Base-by-base conservation (phyloP, 805 yeast genomes). In the Blastobotrys terrestris region DNA sequence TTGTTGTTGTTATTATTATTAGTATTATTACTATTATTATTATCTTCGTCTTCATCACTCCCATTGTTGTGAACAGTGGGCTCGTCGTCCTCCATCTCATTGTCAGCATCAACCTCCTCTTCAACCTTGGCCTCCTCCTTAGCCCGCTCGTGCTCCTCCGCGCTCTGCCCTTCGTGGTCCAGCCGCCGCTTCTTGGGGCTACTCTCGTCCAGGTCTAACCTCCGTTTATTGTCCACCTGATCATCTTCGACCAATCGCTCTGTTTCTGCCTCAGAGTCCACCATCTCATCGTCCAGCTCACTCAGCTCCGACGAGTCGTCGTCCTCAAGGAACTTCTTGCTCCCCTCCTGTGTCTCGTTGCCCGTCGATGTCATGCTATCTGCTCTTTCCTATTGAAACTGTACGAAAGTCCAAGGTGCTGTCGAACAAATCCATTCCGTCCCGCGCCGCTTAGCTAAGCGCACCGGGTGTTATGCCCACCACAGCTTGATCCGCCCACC, bases 221-320 rank as follows among this genome's bases (percentile, higher is more conserved):
- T 20, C 3, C 31, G 18, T 19, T 31, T 22, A 18, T 44, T 42
- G 50, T 21, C 39, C 49, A 46, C 40, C 54, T 52, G 67, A 15
- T 75, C 22, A 75, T 70, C 55, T 77, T 67, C 61, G 44, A 81
- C 92, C 87, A 89, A 81, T 60, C 80, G 84, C 64, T 90, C 97
- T 0, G 97, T 90, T 65, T 90, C 97, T 15, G 94, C 96, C 68
- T 90, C 97, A 14, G 94, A 84, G 59, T 82, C 77, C 19, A 46
- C 56, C 14, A 55, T 42, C 41, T 57, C 59, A n/a, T 54, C 48
- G 13, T 53, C 55, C 41, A 53, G 48, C 40, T 53, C 55, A 11
- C 76, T 82, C 53, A 79, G 73, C 51, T 80, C 85, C 7, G 48
- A 46, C 41, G 48, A 46, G 3, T 16, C 16, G 44, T 41, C 44